Evolutionary conservation across 495 filamentous ascomycete genomes (phyloP), one percentile per base, ranked within the genome.

Genomic region (Penicillium coffeae): DNA sequence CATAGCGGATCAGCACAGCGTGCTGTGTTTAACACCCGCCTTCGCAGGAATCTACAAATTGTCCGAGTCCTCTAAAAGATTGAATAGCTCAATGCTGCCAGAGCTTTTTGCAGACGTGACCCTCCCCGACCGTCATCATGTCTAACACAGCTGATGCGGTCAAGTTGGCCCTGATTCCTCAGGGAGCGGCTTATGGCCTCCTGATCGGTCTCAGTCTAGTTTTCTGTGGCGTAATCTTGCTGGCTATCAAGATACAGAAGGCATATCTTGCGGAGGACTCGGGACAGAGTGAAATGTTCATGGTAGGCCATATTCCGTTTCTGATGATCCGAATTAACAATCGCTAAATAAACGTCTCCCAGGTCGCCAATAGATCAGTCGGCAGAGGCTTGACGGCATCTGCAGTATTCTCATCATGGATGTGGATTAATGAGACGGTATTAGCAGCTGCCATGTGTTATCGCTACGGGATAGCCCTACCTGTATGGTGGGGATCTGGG

Each of bases 101-200:
- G n/a, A n/a, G n/a, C n/a, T n/a, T n/a, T n/a, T n/a, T n/a, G n/a
- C n/a, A n/a, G n/a, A n/a, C n/a, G n/a, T n/a, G n/a, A n/a, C n/a
- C n/a, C n/a, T n/a, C n/a, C n/a, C n/a, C n/a, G n/a, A n/a, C n/a
- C n/a, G n/a, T n/a, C n/a, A 14, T 30, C 30, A 83, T 77, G 38
- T 81, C 83, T 19, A 84, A 74, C 20, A 77, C 72, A 5, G 66
- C 69, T 10, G 47, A 86, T 78, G 50, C 57, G 22, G 41, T 47
- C 42, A 55, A 55, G 20, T 16, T 56, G 57, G 52, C 52, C 27
- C 52, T 71, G 21, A 56, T 71, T 16, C 48, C 68, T 3, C 71
- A 74, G 30, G 70, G 66, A n/a, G 62, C 67, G 19, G 70, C 63
- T 35, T 74, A 74, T 63, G 71, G 71, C 45, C 52, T 74, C 4